These are phyloP conservation scores for Phytophthora boehmeriae DNA, from an alignment of 352 stramenopile genomes.

Conservation along the genomic window DNA sequence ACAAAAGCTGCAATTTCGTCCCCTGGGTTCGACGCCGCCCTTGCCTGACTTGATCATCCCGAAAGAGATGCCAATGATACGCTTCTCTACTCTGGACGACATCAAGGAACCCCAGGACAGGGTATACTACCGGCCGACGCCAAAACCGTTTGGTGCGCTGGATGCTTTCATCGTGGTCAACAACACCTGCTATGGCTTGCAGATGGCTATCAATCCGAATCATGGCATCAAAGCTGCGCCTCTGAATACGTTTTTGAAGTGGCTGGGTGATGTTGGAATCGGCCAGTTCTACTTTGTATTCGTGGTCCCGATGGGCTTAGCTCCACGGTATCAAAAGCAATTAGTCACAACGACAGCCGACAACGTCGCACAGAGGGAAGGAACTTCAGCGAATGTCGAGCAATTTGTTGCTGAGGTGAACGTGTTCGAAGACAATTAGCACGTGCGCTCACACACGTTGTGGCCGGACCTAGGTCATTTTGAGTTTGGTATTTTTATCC, in stretches of 20 bases:
- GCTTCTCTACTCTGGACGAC: constrained; percentile 1
- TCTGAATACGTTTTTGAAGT: constrained; percentile 8
- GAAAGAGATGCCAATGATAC: background rate
- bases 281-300: constrained; percentile 18
- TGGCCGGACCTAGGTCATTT: background rate
- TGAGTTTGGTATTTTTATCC: no score
- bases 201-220: constrained; percentile 8
- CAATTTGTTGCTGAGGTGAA: constrained; percentile 10
- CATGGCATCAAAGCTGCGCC: constrained; percentile 8
- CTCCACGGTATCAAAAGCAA: constrained; percentile 4
- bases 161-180: constrained; percentile 7
- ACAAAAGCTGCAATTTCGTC: background rate
- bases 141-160: constrained; percentile 10
- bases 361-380: background rate
- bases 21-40: background rate
- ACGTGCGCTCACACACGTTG: background rate
- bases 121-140: constrained; percentile 2
- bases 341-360: constrained; percentile 5
- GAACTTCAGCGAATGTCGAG: background rate
- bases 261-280: constrained; percentile 2
- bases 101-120: background rate
- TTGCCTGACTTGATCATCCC: background rate
- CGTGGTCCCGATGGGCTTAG: constrained; percentile 8
- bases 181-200: constrained; percentile 4
- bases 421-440: constrained; percentile 1